A percentile compares a stretch with the other conserved stretches of the same genome.
These are phyloP conservation scores for Fusarium nanum DNA, from an alignment of 2,329 filamentous ascomycete species.

Conservation along the genomic window DNA sequence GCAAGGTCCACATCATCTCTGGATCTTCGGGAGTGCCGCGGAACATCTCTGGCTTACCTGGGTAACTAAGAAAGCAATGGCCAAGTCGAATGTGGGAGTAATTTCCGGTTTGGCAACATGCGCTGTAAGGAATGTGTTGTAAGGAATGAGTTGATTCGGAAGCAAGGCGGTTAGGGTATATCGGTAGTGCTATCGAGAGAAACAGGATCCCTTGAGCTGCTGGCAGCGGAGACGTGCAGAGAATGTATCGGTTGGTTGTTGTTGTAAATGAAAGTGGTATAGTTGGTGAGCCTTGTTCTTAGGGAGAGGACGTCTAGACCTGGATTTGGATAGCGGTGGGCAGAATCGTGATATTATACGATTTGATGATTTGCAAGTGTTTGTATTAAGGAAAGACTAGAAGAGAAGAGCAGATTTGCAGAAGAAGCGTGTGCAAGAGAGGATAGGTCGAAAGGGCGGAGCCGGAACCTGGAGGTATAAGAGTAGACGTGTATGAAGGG, in stretches of 20 bases:
- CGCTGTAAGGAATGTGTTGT: constrained; percentile 41
- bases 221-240: constrained; percentile 27
- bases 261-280: constrained; percentile 42
- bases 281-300: constrained; percentile 40
- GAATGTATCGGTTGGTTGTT: constrained; percentile 26
- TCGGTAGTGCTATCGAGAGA: constrained; percentile 34
- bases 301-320: constrained; percentile 32
- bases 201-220: constrained; percentile 34
- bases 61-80: constrained; percentile 47
- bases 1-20: constrained; percentile 47
- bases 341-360: constrained; percentile 43
- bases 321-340: constrained; percentile 26
- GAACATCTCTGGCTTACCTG: constrained; percentile 47
- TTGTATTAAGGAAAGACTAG: constrained; percentile 47
- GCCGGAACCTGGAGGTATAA: constrained; percentile 50
- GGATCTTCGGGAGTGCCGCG: constrained; percentile 49
- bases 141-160: constrained; percentile 41
- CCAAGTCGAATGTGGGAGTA: constrained; percentile 47
- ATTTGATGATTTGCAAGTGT: constrained; percentile 36
- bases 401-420: constrained; percentile 41
- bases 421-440: constrained; percentile 39
- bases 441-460: constrained; percentile 41
- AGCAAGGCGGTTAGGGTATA: constrained; percentile 39
- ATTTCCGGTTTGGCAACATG: constrained; percentile 47
- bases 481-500: constrained; percentile 45